Evolutionary conservation across 106 monocot species (phyloP).

Genomic region (Dioscorea dumetorum): DNA sequence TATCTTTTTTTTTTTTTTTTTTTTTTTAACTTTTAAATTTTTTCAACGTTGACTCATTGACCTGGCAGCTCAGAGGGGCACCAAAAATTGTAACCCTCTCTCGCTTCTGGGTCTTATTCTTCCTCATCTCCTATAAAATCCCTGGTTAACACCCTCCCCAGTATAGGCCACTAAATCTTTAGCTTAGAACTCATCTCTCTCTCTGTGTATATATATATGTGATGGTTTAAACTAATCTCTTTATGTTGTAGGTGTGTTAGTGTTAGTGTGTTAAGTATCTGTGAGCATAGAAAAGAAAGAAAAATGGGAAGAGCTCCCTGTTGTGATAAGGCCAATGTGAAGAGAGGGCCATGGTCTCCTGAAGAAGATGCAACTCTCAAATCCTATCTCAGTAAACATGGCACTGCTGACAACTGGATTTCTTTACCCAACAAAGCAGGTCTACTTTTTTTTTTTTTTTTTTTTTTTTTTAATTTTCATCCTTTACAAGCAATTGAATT

Average conservation of each 20-base stretch:
- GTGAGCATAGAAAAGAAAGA: neutral
- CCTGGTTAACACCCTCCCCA: neutral
- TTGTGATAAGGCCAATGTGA: slow-evolving; percentile 12
- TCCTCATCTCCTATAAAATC: too few relatives aligned
- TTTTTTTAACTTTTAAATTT: too few relatives aligned
- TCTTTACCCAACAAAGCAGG: slow-evolving; percentile 6
- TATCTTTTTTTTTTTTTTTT: neutral
- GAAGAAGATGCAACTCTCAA: slow-evolving; percentile 5
- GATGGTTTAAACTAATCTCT: neutral
- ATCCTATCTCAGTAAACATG: slow-evolving; percentile 3
- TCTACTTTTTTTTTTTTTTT: neutral
- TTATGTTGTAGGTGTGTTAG: too few relatives aligned
- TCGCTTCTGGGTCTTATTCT: too few relatives aligned
- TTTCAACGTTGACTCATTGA: too few relatives aligned
- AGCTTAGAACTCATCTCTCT: neutral
- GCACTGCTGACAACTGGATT: slow-evolving; percentile 12
- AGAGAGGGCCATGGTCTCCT: slow-evolving; percentile 13
- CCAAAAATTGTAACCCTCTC: too few relatives aligned
- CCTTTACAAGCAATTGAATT: neutral
- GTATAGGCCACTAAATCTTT: too few relatives aligned
- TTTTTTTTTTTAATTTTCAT: too few relatives aligned
- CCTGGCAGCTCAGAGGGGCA: too few relatives aligned
- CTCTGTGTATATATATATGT: neutral
- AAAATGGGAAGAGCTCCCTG: slow-evolving; percentile 10
- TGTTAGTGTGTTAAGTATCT: too few relatives aligned